Base-by-base conservation (phyloP, 495 filamentous ascomycete genomes). In the Parmelia sp. region DNA sequence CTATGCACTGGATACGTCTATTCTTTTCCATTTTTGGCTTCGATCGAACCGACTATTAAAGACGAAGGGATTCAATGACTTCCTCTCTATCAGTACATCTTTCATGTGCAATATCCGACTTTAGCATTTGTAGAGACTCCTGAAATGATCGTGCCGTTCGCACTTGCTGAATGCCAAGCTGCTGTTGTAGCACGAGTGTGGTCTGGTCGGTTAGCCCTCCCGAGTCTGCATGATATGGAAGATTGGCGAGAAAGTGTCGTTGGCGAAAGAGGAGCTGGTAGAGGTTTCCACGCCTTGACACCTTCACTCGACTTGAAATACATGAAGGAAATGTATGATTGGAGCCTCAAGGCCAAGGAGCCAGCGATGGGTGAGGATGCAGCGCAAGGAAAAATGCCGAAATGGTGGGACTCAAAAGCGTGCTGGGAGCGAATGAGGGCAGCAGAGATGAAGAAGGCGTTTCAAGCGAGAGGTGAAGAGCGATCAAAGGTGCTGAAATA, bases 91-190 rank as follows among this genome's bases (percentile, higher is more conserved):
- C 80, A 88, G 61, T 88, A 96, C 58, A 73, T 96, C 17, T 88
- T 96, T 72, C 86, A 89, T 71, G 84, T 82, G 15, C 75, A 82
- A 8, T 82, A 89, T 57, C 90, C 92, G 9, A 94, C 91, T 0
- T 76, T 97, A 8, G 87, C 85, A 1, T 91, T 96, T 67, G 78
- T 88, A 0, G 86, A 82, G 0, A 76, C 96, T 31, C 83, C 85
- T 4, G 88, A 92, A 68, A 87, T 87, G 66, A 83, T 95, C 12
- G 86, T 93, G 27, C 92, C 92, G 5, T 96, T 96, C 70, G 85
- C 89, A 6, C 65, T 92, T 10, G 77, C 88, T 1, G 90, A 96
- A 71, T 83, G 80, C 19, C 91, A 96, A 71, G 86, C 85, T 11
- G 86, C 89, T 19, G 79, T 88, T 6, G 80, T 96, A 59, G 84